Conservation (phyloP, 345 rosid genomes). For the Lumnitzera racemosa region DNA sequence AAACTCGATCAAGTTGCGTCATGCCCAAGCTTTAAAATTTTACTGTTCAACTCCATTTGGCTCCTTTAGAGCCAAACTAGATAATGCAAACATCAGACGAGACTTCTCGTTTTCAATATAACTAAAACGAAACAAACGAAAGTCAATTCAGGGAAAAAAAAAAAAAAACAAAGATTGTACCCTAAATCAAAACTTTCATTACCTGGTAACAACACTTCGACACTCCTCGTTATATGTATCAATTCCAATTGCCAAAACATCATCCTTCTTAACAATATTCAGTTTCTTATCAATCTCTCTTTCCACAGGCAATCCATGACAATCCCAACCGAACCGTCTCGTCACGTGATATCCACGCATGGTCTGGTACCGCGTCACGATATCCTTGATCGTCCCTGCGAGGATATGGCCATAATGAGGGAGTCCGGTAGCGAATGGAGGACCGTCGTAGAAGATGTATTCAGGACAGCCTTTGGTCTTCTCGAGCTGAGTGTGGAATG, state of each 20-base stretch:
- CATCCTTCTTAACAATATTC: conserved; percentile 58
- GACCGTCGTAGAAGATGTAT: conserved; percentile 92
- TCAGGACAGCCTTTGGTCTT: conserved; percentile 59
- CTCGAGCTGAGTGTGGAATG: conserved; percentile 70
- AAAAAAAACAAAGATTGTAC: neutral
- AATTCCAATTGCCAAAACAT: conserved; percentile 67
- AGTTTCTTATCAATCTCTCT: conserved; percentile 71
- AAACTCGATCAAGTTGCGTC: no score
- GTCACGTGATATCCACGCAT: conserved; percentile 90
- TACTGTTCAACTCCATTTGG: no score
- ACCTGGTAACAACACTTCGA: conserved; percentile 40
- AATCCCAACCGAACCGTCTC: conserved; percentile 97
- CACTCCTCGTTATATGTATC: conserved; percentile 75
- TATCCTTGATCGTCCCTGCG: conserved; percentile 93
- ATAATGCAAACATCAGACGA: no score
- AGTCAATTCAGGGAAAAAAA: neutral
- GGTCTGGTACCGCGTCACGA: conserved; percentile 85
- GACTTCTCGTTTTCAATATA: no score
- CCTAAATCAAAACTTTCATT: neutral
- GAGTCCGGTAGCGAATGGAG: conserved; percentile 95
- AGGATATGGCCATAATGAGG: conserved; percentile 98
- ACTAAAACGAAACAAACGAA: neutral
- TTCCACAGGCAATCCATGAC: conserved; percentile 95
- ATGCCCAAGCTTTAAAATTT: no score
- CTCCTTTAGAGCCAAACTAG: no score